These are phyloP conservation scores for Solanum virginianum DNA, from an alignment of 257 asterid species.

Conservation along the genomic window DNA sequence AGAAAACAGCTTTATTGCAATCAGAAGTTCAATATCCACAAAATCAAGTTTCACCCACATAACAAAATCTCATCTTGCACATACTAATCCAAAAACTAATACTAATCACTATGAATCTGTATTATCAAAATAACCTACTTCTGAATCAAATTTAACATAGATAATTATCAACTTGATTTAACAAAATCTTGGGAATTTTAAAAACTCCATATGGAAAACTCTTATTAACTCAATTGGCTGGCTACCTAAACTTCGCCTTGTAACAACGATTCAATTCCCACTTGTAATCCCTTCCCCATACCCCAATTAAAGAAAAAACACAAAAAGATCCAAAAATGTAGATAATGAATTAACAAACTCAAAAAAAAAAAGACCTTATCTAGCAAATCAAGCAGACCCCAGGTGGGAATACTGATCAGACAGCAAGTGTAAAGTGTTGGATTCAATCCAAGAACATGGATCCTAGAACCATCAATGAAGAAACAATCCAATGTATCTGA, in stretches of 20 bases:
- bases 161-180: constrained; percentile 5
- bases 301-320: constrained; percentile 4
- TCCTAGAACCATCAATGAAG: neutral
- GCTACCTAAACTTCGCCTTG: neutral
- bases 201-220: neutral
- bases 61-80: neutral
- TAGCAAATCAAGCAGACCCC: constrained; percentile 53
- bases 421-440: constrained; percentile 35
- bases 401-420: constrained; percentile 49
- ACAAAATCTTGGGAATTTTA: neutral
- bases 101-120: neutral
- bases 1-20: neutral
- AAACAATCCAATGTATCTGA: neutral
- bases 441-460: constrained; percentile 1
- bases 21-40: constrained; percentile 1
- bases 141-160: neutral
- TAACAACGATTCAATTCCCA: neutral
- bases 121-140: neutral
- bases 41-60: neutral
- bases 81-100: neutral
- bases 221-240: neutral
- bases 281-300: neutral
- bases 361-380: constrained; percentile 41
- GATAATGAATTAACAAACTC: neutral
- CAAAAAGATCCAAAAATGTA: constrained; percentile 36